phyloP scores from a whole-genome alignment of 2,329 filamentous ascomycete genomes.

The Colletotrichum gloeosporioides region DNA sequence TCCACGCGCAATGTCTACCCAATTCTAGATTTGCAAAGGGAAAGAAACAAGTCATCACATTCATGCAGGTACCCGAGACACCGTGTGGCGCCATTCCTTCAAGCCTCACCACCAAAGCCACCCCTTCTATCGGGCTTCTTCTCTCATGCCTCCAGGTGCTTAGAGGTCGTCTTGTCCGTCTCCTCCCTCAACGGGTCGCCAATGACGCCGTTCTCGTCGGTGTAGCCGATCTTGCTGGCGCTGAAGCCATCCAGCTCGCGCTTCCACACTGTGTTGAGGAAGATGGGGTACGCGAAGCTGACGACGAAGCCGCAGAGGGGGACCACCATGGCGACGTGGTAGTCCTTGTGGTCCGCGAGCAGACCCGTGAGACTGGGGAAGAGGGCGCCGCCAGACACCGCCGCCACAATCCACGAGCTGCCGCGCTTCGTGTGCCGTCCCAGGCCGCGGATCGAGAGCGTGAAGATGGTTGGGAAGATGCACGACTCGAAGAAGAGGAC shows the following conservation, averaged over 20 bases:
- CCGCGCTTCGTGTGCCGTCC: conserved; percentile 62
- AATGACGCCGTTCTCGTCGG: conserved; percentile 7
- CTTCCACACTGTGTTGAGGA: conserved; percentile 54
- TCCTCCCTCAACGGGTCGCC: conserved; percentile 6
- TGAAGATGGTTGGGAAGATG: conserved; percentile 66
- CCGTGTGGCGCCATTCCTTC: neutral
- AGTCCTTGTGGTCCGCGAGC: conserved; percentile 1
- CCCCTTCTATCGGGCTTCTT: neutral
- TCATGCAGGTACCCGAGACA: neutral
- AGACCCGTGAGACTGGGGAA: conserved; percentile 7
- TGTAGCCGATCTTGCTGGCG: conserved; percentile 13
- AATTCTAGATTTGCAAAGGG: neutral
- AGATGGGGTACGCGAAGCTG: conserved; percentile 60
- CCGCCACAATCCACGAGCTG: conserved; percentile 35
- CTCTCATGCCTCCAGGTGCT: conserved; percentile 13
- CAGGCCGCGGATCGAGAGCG: conserved; percentile 58
- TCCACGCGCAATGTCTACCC: neutral
- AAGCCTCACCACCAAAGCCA: neutral
- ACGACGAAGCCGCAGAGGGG: conserved; percentile 65
- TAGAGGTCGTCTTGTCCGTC: conserved; percentile 1
- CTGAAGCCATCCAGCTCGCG: conserved; percentile 17
- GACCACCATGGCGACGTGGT: conserved; percentile 65
- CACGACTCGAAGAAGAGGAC: conserved; percentile 64
- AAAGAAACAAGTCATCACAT: neutral
- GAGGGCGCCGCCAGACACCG: conserved; percentile 2